A percentile compares a stretch with the other conserved stretches of the same genome.
Evolutionary conservation across 129 eudicot species (phyloP).

Genomic region (Mikania micrantha): DNA sequence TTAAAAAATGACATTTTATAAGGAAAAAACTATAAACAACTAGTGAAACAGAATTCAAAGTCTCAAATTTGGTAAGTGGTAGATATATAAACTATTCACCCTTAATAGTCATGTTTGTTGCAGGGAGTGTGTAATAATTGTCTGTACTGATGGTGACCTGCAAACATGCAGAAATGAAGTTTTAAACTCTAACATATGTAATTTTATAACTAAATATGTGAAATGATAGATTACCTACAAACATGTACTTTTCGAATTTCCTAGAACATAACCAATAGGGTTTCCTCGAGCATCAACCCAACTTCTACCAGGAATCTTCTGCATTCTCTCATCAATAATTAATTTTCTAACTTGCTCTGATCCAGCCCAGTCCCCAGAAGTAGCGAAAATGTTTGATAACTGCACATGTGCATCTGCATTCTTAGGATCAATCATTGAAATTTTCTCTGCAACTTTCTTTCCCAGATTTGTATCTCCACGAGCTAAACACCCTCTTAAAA

Average conservation of each 20-base stretch:
- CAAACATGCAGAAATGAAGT: neutral
- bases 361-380: slow-evolving; percentile 62
- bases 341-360: slow-evolving; percentile 55
- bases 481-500: slow-evolving; percentile 77
- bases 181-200: neutral
- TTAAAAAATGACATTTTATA: no score
- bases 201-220: neutral
- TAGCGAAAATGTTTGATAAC: slow-evolving; percentile 57
- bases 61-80: no score
- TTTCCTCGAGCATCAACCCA: slow-evolving; percentile 45
- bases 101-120: no score
- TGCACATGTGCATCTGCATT: slow-evolving; percentile 68
- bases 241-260: neutral
- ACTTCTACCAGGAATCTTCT: slow-evolving; percentile 69
- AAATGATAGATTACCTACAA: neutral
- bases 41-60: no score
- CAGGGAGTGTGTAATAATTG: neutral
- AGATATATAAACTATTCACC: no score
- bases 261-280: neutral
- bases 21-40: no score
- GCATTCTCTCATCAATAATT: slow-evolving; percentile 45
- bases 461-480: slow-evolving; percentile 54
- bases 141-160: neutral
- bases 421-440: slow-evolving; percentile 55
- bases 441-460: slow-evolving; percentile 45